Conservation (phyloP, 176 grass and related monocot species). For the Carex kokanica region DNA sequence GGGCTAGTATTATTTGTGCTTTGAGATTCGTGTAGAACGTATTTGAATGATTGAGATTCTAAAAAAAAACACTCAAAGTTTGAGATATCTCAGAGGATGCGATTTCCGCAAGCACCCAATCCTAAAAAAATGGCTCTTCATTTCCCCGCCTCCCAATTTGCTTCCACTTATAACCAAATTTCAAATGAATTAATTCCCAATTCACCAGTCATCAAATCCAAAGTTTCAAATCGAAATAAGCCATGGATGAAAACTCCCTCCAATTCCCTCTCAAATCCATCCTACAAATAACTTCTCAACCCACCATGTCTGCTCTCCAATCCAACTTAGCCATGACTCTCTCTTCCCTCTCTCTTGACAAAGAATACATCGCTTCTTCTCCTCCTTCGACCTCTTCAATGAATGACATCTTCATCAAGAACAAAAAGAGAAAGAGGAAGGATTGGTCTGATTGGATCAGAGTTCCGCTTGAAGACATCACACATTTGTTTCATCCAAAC, state of each 20-base stretch:
- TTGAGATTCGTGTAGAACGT: too few relatives aligned
- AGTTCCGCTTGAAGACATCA: slow-evolving; percentile 27
- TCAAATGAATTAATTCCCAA: neutral
- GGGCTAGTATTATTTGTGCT: too few relatives aligned
- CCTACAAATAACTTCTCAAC: slow-evolving; percentile 20
- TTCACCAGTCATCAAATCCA: neutral
- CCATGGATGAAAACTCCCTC: neutral
- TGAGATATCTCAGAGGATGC: too few relatives aligned
- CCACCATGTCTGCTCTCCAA: neutral
- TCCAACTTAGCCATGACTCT: slow-evolving; percentile 9
- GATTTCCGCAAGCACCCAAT: neutral
- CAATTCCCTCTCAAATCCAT: neutral
- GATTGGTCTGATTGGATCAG: neutral
- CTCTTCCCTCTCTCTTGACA: neutral
- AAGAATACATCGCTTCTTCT: neutral
- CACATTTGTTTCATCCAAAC: slow-evolving; percentile 19
- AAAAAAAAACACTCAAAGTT: too few relatives aligned
- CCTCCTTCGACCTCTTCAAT: neutral
- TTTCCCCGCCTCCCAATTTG: slow-evolving; percentile 8
- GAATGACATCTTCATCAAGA: slow-evolving; percentile 5
- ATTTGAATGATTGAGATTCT: too few relatives aligned
- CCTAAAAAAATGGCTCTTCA: neutral
- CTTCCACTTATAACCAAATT: slow-evolving; percentile 18
- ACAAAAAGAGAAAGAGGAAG: slow-evolving; percentile 22
- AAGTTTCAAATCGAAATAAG: slow-evolving; percentile 1